Conservation (phyloP, 2,329 filamentous ascomycete genomes). For the Conoideocrella luteorostrata region DNA sequence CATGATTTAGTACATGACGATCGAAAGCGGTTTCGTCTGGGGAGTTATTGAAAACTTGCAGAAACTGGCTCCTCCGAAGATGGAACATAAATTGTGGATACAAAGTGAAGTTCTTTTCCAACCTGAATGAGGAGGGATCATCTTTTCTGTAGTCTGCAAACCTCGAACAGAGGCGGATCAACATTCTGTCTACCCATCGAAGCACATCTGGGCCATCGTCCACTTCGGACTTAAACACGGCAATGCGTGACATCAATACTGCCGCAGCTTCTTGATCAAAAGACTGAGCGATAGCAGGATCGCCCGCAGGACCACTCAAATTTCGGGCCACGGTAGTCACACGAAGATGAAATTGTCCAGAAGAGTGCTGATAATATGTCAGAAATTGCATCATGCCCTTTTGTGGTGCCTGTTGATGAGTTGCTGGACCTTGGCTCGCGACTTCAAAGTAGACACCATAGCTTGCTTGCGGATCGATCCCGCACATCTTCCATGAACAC, state of each 20-base stretch:
- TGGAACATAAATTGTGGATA: conserved; percentile 99
- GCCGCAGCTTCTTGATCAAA: conserved; percentile 98
- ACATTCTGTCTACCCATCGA: conserved; percentile 97
- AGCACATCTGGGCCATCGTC: conserved; percentile 98
- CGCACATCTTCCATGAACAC: conserved; percentile 99
- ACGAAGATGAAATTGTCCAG: conserved; percentile 89
- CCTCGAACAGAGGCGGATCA: conserved; percentile 90
- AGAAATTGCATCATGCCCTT: conserved; percentile 97
- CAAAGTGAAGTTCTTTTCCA: conserved; percentile 98
- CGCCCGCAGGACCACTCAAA: conserved; percentile 86
- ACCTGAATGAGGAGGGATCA: conserved; percentile 89
- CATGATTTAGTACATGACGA: conserved; percentile 91
- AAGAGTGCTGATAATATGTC: conserved; percentile 97
- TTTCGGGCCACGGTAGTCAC: conserved; percentile 92
- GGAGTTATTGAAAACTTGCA: conserved; percentile 99
- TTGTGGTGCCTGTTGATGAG: conserved; percentile 79
- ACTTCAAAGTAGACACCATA: conserved; percentile 98
- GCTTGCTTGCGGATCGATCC: conserved; percentile 87
- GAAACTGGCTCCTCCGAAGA: conserved; percentile 88
- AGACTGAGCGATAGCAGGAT: conserved; percentile 90
- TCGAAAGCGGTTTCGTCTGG: conserved; percentile 99
- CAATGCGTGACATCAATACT: conserved; percentile 97
- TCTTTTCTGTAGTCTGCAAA: conserved; percentile 99
- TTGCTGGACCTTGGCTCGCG: conserved; percentile 82
- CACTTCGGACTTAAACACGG: conserved; percentile 97